Percentiles rank a stretch among this genome's conserved stretches.
Conservation (phyloP, 768 basidiomycete species). For the Boletus eberwhitei region DNA sequence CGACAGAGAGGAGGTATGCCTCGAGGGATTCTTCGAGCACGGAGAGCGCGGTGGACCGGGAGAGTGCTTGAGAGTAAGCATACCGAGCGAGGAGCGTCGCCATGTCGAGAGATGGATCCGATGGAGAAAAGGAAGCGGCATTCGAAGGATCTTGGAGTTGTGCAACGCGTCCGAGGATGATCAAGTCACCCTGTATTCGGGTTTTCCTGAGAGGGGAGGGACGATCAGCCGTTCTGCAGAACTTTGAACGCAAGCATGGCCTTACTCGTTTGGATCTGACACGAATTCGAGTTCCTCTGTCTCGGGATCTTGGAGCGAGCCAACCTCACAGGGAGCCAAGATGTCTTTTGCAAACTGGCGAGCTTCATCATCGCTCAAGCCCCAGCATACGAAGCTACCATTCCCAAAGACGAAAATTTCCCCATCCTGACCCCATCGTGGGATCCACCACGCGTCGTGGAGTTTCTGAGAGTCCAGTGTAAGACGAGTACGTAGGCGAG, state of each 20-base stretch:
- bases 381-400: constrained; percentile 91
- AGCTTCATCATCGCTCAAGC: constrained; percentile 73
- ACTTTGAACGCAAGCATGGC: background rate
- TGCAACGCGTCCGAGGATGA: constrained; percentile 75
- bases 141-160: constrained; percentile 53
- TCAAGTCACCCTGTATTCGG: constrained; percentile 86
- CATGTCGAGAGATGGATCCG: constrained; percentile 54
- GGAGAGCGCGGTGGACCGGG: constrained; percentile 83
- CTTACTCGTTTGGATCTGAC: constrained; percentile 82
- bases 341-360: constrained; percentile 62
- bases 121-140: constrained; percentile 42
- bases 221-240: constrained; percentile 1
- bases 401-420: constrained; percentile 89
- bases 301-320: constrained; percentile 64
- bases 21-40: constrained; percentile 85
- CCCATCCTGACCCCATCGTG: constrained; percentile 66
- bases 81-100: constrained; percentile 84
- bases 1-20: constrained; percentile 78
- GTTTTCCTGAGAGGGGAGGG: constrained; percentile 55
- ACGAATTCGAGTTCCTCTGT: constrained; percentile 93
- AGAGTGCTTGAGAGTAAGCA: constrained; percentile 87
- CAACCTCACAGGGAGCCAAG: constrained; percentile 59
- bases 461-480: constrained; percentile 54
- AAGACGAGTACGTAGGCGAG: constrained; percentile 55
- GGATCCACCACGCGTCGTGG: constrained; percentile 80